Conservation (phyloP, 768 basidiomycete species). For the Tricholoma saponaceum region DNA sequence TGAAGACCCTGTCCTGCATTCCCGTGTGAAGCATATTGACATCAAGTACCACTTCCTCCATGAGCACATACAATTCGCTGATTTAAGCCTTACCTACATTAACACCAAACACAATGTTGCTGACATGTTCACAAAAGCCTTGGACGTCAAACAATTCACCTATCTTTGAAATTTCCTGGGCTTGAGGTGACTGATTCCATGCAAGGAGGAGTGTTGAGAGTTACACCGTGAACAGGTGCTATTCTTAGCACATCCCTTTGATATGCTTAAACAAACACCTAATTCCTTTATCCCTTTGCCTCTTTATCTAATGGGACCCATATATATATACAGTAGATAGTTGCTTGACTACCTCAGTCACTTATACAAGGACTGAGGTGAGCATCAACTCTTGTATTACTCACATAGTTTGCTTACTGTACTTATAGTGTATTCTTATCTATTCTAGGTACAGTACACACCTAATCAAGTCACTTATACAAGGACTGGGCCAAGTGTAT, state of each 20-base stretch:
- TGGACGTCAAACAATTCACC: conserved; percentile 15
- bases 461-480: neutral
- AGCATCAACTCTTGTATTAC: neutral
- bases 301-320: too few species aligned
- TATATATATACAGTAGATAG: too few species aligned
- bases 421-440: too few species aligned
- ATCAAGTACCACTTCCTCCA: conserved; percentile 34
- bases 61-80: conserved; percentile 21
- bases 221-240: neutral
- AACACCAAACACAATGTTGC: conserved; percentile 26
- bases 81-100: conserved; percentile 22
- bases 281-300: neutral
- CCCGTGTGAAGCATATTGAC: too few species aligned
- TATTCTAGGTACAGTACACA: neutral
- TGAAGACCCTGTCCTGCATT: too few species aligned
- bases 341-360: too few species aligned
- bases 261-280: neutral
- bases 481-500: neutral
- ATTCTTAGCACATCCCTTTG: neutral
- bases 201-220: neutral
- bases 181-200: neutral
- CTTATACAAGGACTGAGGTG: neutral
- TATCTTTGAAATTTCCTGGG: neutral
- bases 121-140: conserved; percentile 35
- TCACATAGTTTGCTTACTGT: neutral